Percentiles rank a stretch among this genome's conserved stretches.
Conservation (phyloP, 148 eudicot species). For the Diospyros kaki region DNA sequence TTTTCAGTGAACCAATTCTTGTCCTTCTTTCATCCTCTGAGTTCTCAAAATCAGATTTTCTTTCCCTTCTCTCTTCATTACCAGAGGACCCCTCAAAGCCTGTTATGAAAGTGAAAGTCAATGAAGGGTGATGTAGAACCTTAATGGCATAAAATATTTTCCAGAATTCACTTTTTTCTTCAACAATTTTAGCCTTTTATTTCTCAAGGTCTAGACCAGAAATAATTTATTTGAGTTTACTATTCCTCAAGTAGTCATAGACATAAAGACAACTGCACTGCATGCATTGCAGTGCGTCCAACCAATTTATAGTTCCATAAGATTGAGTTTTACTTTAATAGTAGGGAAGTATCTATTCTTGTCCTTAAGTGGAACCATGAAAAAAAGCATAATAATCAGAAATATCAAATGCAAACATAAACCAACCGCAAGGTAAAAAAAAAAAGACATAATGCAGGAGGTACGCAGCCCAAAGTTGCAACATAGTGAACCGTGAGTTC, state of each 20-base stretch:
- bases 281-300: neutral
- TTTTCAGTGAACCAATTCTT: conserved; percentile 46
- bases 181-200: neutral
- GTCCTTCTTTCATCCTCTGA: conserved; percentile 64
- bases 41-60: conserved; percentile 57
- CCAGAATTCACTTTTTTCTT: neutral
- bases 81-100: conserved; percentile 54
- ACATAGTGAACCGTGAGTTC: neutral
- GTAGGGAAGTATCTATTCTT: neutral
- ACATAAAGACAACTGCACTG: neutral
- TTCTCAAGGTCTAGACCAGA: neutral
- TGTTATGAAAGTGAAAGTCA: conserved; percentile 12
- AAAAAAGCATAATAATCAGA: neutral
- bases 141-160: neutral
- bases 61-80: conserved; percentile 47
- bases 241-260: neutral
- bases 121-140: neutral
- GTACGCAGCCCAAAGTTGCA: neutral
- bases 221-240: neutral
- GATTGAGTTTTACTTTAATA: neutral
- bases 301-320: neutral
- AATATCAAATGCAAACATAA: neutral
- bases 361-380: no score
- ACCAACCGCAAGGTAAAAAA: neutral
- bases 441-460: neutral